A percentile compares a stretch with the other conserved stretches of the same genome.
Evolutionary conservation across 2,329 filamentous ascomycete genomes (phyloP).

Genomic region (Microdochium paspali): DNA sequence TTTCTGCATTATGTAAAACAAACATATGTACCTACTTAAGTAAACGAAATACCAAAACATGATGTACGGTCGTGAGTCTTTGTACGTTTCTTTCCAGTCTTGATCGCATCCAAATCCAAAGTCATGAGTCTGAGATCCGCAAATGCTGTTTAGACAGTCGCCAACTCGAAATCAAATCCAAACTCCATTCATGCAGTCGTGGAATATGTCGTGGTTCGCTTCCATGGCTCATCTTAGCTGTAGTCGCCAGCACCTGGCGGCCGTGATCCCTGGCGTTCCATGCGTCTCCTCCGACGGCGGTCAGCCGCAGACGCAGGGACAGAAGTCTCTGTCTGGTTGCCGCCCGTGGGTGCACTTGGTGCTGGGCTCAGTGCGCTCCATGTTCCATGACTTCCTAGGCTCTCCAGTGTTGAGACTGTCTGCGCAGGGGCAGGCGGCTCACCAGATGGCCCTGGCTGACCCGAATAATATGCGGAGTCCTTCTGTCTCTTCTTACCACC

Average conservation of each 20-base stretch:
- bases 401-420: slow-evolving; percentile 38
- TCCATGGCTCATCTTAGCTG: slow-evolving; percentile 5
- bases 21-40: not conserved
- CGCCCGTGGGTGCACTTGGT: slow-evolving; percentile 28
- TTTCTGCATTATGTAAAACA: not conserved
- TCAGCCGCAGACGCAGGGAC: slow-evolving; percentile 35
- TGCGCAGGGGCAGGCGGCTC: slow-evolving; percentile 24
- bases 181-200: not conserved
- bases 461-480: slow-evolving; percentile 54
- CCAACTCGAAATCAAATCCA: not conserved
- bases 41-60: not conserved
- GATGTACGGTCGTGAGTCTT: not conserved
- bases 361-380: slow-evolving; percentile 44
- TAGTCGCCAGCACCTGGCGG: slow-evolving; percentile 11
- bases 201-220: not conserved
- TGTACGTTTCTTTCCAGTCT: not conserved
- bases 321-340: slow-evolving; percentile 18
- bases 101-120: not conserved
- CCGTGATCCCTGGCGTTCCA: slow-evolving; percentile 39
- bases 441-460: slow-evolving; percentile 33
- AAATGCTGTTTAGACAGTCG: not conserved
- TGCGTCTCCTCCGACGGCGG: slow-evolving; percentile 43
- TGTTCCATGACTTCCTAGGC: slow-evolving; percentile 35
- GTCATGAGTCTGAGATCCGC: not conserved
- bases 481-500: slow-evolving; percentile 38